Evolutionary conservation across 1,139 yeast genomes (phyloP), one percentile per base, ranked within the genome.

Genomic region (Blastobotrys raffinosifermentans): DNA sequence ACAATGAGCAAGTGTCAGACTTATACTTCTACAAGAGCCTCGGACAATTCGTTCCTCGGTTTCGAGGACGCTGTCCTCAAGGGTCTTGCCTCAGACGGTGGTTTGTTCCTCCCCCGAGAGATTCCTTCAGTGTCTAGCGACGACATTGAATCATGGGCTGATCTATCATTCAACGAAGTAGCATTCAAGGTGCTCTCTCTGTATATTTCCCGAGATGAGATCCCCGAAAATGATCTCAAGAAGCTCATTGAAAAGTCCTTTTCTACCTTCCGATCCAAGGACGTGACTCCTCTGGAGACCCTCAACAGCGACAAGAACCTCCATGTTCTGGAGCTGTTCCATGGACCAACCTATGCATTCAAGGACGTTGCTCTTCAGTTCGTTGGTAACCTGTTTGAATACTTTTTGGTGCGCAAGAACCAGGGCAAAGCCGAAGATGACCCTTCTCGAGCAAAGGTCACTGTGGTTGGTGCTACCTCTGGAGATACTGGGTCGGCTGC

Each of bases 401-500:
- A 75, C 64, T 93, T 91, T 64, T 70, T 91, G 55, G 70, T 73
- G 43, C 80, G 96, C 63, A 74, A 76, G 53, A 91, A 91, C 58
- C 70, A 73, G 21, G 75, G 72, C 32, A 75, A 80, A 57, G 66
- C 73, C 29, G 75, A 67, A 18, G 51, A 52, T 22, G 72, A 66
- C 21, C 72, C 72, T 39, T 72, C 75, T 46, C 73, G 93, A 55
- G 93, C 86, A 52, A 75, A 77, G 45, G 72, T 91, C 53, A 91
- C 99, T 26, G 98, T 91, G 48, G 96, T 91, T 43, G 99, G 99
- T 54, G 99, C 99, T 31, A 91, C 99, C 19, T 84, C 95, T 38
- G 99, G 99, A 55, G 99, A 91, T 59, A 91, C 99, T 32, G 99
- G 99, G 37, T 84, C 96, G 34, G 99, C 99, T 37, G 98, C 99